Evolutionary conservation across 73 alveolate species (phyloP), one percentile per base, ranked within the genome.

Genomic region (Tetrahymena borealis): DNA sequence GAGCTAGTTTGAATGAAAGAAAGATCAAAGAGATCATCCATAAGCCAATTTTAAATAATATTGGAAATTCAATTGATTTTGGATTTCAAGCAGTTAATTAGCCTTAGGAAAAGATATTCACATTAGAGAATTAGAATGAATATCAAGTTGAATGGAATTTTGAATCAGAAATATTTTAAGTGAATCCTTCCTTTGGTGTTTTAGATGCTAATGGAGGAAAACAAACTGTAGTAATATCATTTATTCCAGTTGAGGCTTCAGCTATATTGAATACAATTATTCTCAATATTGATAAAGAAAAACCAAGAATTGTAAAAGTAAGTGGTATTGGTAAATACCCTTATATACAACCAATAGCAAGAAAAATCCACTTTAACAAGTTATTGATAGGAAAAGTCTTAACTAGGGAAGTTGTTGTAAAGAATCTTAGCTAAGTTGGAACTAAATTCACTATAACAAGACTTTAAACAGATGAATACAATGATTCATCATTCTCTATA

Each of bases 251-350:
- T 1, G 96, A 96, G 37, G 99, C 99, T 39, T 96, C 97, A 90
- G 99, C 98, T 11, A 90, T 98, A 90, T 96, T 98, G 13, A 98
- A 99, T 40, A 94, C 99, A 13, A 97, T 98, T 5, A 97, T 98
- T 79, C 92, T 98, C 40, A 95, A 96, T 42, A 93, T 98, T 91
- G 97, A 96, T 91, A 97, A 96, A 90, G 99, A 98, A 90, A 95
- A 96, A 32, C 95, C 97, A 12, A 97, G 98, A 95, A 97, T 98
- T 11, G 91, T 98, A 79, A 98, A 98, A 94, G 90, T 98, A 90
- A 96, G 99, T 35, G 99, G 99, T 41, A 97, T 98, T 39, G 99
- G 99, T 15, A 98, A 98, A 95, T 98, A 97, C 94, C 99, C 99
- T 3, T 97, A 97, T 95, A 95, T 98, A 90, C 97, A 98, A 35